Evolutionary conservation across 2,329 filamentous ascomycete species (phyloP), one percentile per base, ranked within the genome.

Genomic region (Cercospora berteroae): DNA sequence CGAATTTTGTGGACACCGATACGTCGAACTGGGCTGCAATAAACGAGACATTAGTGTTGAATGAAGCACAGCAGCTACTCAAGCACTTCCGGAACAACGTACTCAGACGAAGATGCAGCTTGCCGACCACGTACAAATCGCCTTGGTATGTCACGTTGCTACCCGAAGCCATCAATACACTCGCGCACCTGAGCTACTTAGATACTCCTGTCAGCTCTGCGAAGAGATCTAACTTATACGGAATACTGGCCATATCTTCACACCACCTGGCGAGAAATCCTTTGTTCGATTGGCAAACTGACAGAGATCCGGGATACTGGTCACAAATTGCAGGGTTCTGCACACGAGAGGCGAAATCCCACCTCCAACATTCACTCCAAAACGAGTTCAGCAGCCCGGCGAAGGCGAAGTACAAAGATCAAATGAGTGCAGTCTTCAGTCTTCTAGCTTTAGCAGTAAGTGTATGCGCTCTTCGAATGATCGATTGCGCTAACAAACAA

Each of bases 401-500:
- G 31, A 76, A 76, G 60, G 77, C 78, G 5, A 80, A 80, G 67
- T 80, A 80, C 29, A 80, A 80, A 63, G 77, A 80, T 23, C 78
- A 79, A 61, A 66, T 80, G 23, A 79, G 79, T 76, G 77, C 78
- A 8, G 73, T 77, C 2, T 75, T 75, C 27, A 74, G 73, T n/a
- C 66, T 79, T 48, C 74, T 75, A n/a, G 72, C 77, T 48, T 77
- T 74, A 67, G 74, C 78, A 4, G 76, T 80, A 70, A 65, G 75
- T 65, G 9, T 4, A 7, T 9, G 0, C 6, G 5, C 12, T n/a
- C 3, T 29, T 10, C 5, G 4, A 13, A n/a, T 25, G 3, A 5
- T 25, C 12, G 20, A 55, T 55, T 2, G 5, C 29, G 23, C 48
- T 55, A 5, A 27, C 42, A 12, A 9, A n/a, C 5, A 27, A 69